Percentiles rank a stretch among this genome's conserved stretches.
phyloP scores from a whole-genome alignment of 2,329 filamentous ascomycete species.

The Westerdykella sp. region DNA sequence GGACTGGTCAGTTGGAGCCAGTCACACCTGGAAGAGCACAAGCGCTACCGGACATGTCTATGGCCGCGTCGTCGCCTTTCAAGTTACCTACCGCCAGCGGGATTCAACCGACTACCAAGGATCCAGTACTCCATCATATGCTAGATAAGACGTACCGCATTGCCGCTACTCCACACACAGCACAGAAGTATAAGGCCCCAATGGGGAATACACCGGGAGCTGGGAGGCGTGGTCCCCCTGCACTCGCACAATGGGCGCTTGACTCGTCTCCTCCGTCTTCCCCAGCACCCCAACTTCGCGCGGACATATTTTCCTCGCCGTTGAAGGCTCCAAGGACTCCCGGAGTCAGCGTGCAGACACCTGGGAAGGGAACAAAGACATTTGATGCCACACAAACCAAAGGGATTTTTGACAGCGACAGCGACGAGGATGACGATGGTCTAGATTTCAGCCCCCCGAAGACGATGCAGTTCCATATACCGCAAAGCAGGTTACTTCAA shows the following conservation, averaged over 20 bases:
- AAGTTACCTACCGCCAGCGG: slow-evolving; percentile 36
- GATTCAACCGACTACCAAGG: slow-evolving; percentile 45
- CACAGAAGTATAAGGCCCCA: slow-evolving; percentile 40
- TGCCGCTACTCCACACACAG: slow-evolving; percentile 79
- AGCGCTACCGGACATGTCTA: slow-evolving; percentile 39
- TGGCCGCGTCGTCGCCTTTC: slow-evolving; percentile 47
- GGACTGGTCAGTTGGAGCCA: slow-evolving; percentile 24
- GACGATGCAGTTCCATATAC: slow-evolving; percentile 79
- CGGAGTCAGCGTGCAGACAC: slow-evolving; percentile 77
- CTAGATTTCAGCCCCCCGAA: slow-evolving; percentile 79
- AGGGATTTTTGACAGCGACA: slow-evolving; percentile 64
- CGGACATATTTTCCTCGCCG: slow-evolving; percentile 79
- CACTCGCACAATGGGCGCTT: slow-evolving; percentile 23
- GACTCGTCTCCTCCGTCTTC: slow-evolving; percentile 47
- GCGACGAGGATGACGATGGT: slow-evolving; percentile 49
- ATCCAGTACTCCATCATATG: slow-evolving; percentile 83
- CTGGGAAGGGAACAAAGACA: slow-evolving; percentile 40
- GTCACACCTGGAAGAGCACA: slow-evolving; percentile 33
- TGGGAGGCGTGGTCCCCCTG: slow-evolving; percentile 20
- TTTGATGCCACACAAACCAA: slow-evolving; percentile 47
- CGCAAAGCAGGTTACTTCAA: slow-evolving; percentile 69
- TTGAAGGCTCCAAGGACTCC: slow-evolving; percentile 62
- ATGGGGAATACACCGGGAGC: slow-evolving; percentile 35
- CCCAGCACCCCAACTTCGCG: slow-evolving; percentile 73
- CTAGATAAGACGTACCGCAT: slow-evolving; percentile 93